Evolutionary conservation across 2,329 filamentous ascomycete species (phyloP).

Genomic region (Sarocladiaceae sp.): DNA sequence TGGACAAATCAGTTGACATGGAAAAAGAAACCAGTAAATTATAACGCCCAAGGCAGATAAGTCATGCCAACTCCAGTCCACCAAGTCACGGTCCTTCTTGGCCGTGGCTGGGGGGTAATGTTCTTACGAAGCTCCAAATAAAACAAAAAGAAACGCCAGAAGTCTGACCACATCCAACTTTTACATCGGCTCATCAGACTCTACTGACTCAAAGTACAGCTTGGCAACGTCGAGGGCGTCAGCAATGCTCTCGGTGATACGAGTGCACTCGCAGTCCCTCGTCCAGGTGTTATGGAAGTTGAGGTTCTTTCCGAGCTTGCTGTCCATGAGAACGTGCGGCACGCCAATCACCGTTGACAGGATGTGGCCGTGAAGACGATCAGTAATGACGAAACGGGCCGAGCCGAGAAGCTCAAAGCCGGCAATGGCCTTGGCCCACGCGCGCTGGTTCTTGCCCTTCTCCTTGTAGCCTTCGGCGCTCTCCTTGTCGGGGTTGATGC

Average conservation of each 20-base stretch:
- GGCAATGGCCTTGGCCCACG: constrained; percentile 22
- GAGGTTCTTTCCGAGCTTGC: constrained; percentile 24
- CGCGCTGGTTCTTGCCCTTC: constrained; percentile 21
- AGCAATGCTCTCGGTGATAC: constrained; percentile 19
- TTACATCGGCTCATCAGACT: constrained; percentile 2
- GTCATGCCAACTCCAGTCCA: not conserved
- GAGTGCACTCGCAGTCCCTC: constrained; percentile 20
- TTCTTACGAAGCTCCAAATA: not conserved
- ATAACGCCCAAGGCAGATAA: not conserved
- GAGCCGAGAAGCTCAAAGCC: constrained; percentile 21
- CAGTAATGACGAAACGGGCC: constrained; percentile 21
- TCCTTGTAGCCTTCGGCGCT: constrained; percentile 12
- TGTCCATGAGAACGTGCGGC: constrained; percentile 23
- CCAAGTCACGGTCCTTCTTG: not conserved
- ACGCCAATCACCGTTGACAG: constrained; percentile 21
- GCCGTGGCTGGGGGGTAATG: not conserved
- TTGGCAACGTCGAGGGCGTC: constrained; percentile 19
- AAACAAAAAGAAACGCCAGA: not conserved
- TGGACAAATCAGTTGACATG: too few relatives aligned
- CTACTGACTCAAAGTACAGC: constrained; percentile 10
- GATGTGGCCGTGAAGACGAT: constrained; percentile 22
- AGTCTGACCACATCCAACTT: not conserved
- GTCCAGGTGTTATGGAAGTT: constrained; percentile 25
- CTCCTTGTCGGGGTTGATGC: constrained; percentile 16
- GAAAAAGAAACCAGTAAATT: too few relatives aligned